These are phyloP conservation scores for Picochlorum sp. DNA, from an alignment of 139 green algal genomes.

Conservation along the genomic window DNA sequence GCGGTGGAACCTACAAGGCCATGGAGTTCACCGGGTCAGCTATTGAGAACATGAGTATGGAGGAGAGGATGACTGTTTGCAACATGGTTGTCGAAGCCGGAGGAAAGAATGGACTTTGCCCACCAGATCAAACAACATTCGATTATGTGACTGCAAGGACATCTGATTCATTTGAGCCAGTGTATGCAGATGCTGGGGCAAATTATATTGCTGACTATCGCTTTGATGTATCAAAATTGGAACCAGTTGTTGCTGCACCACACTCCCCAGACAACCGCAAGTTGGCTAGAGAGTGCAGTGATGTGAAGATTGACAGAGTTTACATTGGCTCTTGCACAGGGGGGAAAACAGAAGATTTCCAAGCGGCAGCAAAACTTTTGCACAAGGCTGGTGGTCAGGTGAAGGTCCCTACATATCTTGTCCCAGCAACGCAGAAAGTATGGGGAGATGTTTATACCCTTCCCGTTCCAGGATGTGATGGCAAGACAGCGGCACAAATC, in stretches of 20 bases:
- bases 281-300: constrained; percentile 71
- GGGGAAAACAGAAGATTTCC: constrained; percentile 95
- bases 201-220: constrained; percentile 47
- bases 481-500: constrained; percentile 90
- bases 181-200: constrained; percentile 66
- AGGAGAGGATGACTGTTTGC: constrained; percentile 96
- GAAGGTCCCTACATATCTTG: constrained; percentile 91
- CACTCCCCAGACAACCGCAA: constrained; percentile 95
- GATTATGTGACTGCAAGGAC: constrained; percentile 80
- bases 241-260: constrained; percentile 86
- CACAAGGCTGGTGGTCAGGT: constrained; percentile 69
- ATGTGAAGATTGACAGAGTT: constrained; percentile 85
- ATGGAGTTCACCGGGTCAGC: constrained; percentile 86
- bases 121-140: constrained; percentile 87
- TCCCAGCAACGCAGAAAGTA: constrained; percentile 93
- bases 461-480: constrained; percentile 82
- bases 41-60: constrained; percentile 87
- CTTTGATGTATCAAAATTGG: constrained; percentile 90
- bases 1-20: constrained; percentile 64
- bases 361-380: constrained; percentile 80
- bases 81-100: constrained; percentile 96
- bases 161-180: constrained; percentile 59
- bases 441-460: constrained; percentile 89
- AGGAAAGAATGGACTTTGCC: constrained; percentile 53
- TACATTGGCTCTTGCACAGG: constrained; percentile 89